Conservation (phyloP, 1,284 basidiomycete species). For the Heliocybe sulcata region DNA sequence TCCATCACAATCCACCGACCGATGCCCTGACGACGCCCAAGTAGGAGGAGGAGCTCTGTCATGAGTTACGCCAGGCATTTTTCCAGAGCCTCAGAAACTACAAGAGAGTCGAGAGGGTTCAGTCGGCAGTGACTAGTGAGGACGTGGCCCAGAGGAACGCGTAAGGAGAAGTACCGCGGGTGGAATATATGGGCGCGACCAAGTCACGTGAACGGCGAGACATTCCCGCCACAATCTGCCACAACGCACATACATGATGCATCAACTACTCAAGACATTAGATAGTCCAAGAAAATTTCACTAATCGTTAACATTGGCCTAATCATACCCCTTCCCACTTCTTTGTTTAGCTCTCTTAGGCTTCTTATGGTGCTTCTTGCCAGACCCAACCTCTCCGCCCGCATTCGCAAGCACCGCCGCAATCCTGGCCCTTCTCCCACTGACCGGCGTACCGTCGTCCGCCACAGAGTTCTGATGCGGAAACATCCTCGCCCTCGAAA, state of each 20-base stretch:
- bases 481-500: conserved; percentile 58
- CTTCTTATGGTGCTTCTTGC: conserved; percentile 90
- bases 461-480: conserved; percentile 79
- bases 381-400: conserved; percentile 31
- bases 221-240: background rate
- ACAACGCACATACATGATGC: no score
- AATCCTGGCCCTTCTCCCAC: conserved; percentile 37
- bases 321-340: conserved; percentile 88
- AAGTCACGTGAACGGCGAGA: background rate
- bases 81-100: background rate
- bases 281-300: no score
- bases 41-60: background rate
- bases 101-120: background rate
- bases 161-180: background rate
- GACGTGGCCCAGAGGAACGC: background rate
- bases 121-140: no score
- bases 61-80: background rate
- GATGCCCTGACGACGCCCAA: background rate
- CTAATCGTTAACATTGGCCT: conserved; percentile 6
- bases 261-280: background rate
- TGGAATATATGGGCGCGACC: background rate
- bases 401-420: conserved; percentile 38
- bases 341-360: conserved; percentile 80
- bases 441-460: conserved; percentile 65
- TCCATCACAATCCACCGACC: background rate